Base-by-base conservation (phyloP, 176 grass and related monocot species). In the Bolboschoenus planiculmis region DNA sequence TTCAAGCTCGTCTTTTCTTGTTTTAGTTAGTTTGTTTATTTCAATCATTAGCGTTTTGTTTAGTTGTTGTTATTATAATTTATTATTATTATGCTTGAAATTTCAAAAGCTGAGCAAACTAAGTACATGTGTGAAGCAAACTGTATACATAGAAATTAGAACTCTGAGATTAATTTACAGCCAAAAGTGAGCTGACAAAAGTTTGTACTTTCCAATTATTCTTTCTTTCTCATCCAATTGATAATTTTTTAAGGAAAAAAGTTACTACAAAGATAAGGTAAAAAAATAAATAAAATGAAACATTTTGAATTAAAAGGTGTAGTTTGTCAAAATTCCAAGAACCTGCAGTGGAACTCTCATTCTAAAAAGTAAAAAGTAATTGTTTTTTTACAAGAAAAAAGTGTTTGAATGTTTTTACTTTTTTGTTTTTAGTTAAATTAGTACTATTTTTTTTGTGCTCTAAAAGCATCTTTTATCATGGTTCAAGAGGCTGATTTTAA, bases 241-340 rank as follows among this genome's bases (percentile, higher is more conserved):
- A 46, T 24, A 27, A 14, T 44, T 44, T 47, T 74, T 13, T 15
- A n/a, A n/a, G n/a, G 40, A 74, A 2, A 74, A 74, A 74, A 26
- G 11, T 10, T 30, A 10, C 68, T 27, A 47, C 29, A 14, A 74
- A 18, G 50, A 3, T 53, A 53, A 53, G 50, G 10, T 53, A 53
- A 40, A 53, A 53, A 0, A 53, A 3, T 16, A 53, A 53, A 53
- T 15, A 35, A 67, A 67, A 36, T 36, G 20, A 67, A 35, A 33
- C 7, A 4, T 36, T 79, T 10, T 11, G 18, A 57, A 35, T 62
- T 21, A 81, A 81, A 79, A 81, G 18, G 30, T 81, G 26, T 26
- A 81, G 5, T 81, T 63, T 81, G 56, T 81, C 78, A 57, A 81
- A 81, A 15, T 81, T 81, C 30, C 36, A 79, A 81, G 56, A 81